These are phyloP conservation scores for Vitis riparia DNA, from an alignment of 164 flowering plant genomes.

Conservation along the genomic window DNA sequence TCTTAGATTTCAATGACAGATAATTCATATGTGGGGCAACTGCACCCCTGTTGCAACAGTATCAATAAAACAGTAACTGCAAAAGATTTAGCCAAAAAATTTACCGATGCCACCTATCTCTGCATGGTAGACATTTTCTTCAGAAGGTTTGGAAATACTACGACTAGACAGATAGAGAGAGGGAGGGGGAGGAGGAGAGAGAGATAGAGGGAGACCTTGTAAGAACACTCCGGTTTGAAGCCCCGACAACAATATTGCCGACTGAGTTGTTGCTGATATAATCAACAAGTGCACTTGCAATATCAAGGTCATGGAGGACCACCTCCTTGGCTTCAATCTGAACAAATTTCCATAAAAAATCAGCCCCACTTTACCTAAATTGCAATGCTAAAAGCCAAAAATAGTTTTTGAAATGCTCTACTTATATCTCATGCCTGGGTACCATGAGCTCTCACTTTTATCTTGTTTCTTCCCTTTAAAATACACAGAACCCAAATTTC, in stretches of 20 bases:
- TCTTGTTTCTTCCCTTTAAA: neutral
- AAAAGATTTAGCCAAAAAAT: too few species aligned
- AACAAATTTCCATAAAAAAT: neutral
- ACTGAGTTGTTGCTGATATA: conserved; percentile 27
- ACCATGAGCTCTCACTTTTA: neutral
- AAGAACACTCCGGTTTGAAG: conserved; percentile 38
- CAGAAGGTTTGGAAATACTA: too few species aligned
- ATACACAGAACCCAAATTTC: neutral
- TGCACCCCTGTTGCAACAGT: neutral
- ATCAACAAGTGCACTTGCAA: conserved; percentile 36
- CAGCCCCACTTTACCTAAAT: neutral
- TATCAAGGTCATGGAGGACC: conserved; percentile 42
- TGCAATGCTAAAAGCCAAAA: neutral
- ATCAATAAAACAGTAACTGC: too few species aligned
- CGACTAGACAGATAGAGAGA: neutral
- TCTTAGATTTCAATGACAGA: neutral
- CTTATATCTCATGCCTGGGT: too few species aligned
- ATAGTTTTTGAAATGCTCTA: too few species aligned
- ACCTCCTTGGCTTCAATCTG: conserved; percentile 50
- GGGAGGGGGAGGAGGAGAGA: neutral
- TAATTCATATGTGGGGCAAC: neutral
- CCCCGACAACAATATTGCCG: conserved; percentile 43
- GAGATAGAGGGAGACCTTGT: conserved; percentile 31
- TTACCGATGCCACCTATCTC: too few species aligned
- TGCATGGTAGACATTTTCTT: too few species aligned